Base-by-base conservation (phyloP, 257 asterid species). In the Gentiana macrophylla region DNA sequence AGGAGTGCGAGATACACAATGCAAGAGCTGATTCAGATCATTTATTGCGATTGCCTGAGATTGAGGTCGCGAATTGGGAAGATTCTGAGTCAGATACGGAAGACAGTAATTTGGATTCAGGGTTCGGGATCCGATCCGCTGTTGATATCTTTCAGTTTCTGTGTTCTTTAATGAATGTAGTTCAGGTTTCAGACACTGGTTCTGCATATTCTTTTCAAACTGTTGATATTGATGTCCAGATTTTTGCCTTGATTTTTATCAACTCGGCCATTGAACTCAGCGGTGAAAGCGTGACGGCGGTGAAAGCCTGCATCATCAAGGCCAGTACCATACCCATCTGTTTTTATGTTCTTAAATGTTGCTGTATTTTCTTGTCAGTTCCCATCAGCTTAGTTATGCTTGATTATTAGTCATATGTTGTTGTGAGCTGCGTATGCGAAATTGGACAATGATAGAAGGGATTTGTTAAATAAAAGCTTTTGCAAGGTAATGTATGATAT, bases 141-240 rank as follows among this genome's bases (percentile, higher is more conserved):
- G 74, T 87, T 1, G 98, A 91, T 61, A 78, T 91, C 65, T 91
- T 91, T 57, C 97, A 87, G 62, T 87, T 91, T 79, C 50, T 91
- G 59, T 91, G 98, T 67, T 84, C 98, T 13, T 63, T 91, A 32
- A 76, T 87, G 52, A 91, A 91, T 50, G 97, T 91, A 56, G 80
- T 87, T 5, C 94, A 88, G 36, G 47, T 72, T 4, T 46, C 47
- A 37, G 58, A 74, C 69, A 95, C 84, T 1, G 3, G 77, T 0
- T n/a, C n/a, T n/a, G 95, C 86, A 7, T 2, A 64, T 49, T 64
- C 66, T 6, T 56, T 72, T 57, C 94, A 81, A 13, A 66, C 68
- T 0, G 61, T 84, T 2, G 97, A 91, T 45, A 92, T 75, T 48
- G 83, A 77, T 53, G 77, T 82, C 1, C 95, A 87, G 69, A 82